Base-by-base conservation (phyloP, 1,284 basidiomycete species). In the Fistulina hepatica region DNA sequence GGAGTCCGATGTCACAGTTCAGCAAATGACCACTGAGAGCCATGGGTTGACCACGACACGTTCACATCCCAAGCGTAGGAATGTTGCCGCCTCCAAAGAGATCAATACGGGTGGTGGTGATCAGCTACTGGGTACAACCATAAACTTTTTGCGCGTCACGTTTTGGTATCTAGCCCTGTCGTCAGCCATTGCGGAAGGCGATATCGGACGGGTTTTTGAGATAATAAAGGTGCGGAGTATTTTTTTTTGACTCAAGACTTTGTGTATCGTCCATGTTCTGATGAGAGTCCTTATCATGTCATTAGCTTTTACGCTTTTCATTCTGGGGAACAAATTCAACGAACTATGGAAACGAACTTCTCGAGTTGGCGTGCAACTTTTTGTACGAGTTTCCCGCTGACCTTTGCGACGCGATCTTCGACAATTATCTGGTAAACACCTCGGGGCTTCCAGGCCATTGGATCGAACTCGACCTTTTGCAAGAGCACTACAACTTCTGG, bases 311-410 rank as follows among this genome's bases (percentile, higher is more conserved):
- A 49, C 38, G 48, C 12, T 54, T 58, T 35, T 54, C 49, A 5
- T 58, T 58, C 24, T 41, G 46, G 25, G 54, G 55, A 1, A 52
- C 48, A 2, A 46, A 52, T 2, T 48, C 49, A 4, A 46, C 45
- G n/a, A 51, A 55, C 17, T 59, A 59, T 36, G 46, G 46, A 1
- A 49, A 52, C 25, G 54, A 55, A 30, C 47, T 59, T 2, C 49
- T 58, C 9, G 55, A 59, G 34, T 33, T 57, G 16, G 50, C 48
- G 3, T 57, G 55, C 42, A 54, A 52, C 30, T 55, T 56, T 40
- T 41, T 50, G n/a, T 56, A 45, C 32, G 56, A 59, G 23, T 56
- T 42, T 23, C 45, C 46, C 2, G 30, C 27, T 0, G 47, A 43
- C 6, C 37, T 57, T 5, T 27, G 33, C 9, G 21, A 39, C 2